Evolutionary conservation across 23 red algal genomes (phyloP).

Genomic region (Chondrus crispus): DNA sequence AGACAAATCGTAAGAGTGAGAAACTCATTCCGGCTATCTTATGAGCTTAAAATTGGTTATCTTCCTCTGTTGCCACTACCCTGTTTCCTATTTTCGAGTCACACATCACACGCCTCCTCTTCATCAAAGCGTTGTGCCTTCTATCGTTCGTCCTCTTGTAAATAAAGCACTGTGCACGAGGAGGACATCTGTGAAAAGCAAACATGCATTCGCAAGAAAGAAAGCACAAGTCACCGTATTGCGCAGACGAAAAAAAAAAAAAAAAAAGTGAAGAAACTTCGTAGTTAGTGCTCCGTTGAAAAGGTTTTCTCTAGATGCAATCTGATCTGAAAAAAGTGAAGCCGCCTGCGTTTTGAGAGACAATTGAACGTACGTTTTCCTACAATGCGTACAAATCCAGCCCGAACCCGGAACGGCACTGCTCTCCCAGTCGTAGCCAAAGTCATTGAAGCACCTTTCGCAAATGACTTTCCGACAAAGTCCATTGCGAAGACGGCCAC

Average conservation of each 20-base stretch:
- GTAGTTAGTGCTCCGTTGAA: too few relatives aligned
- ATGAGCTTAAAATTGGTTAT: too few relatives aligned
- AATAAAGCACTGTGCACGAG: constrained; percentile 70
- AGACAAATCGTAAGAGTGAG: too few relatives aligned
- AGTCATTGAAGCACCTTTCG: constrained; percentile 45
- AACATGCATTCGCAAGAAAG: background rate
- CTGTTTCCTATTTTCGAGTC: too few relatives aligned
- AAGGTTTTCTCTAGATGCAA: too few relatives aligned
- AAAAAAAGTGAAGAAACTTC: too few relatives aligned
- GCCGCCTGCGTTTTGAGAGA: background rate
- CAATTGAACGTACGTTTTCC: constrained; percentile 37
- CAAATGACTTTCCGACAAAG: constrained; percentile 73
- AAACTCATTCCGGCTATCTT: too few relatives aligned
- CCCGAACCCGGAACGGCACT: background rate
- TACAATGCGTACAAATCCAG: constrained; percentile 71
- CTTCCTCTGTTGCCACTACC: too few relatives aligned
- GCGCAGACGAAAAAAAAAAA: background rate
- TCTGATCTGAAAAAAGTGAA: background rate
- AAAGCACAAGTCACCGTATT: background rate
- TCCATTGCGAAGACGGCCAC: constrained; percentile 10
- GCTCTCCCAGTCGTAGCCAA: constrained; percentile 39
- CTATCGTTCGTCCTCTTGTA: constrained; percentile 69
- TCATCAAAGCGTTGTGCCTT: constrained; percentile 37
- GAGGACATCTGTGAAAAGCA: constrained; percentile 24
- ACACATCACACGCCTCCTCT: background rate